Conservation (phyloP, 164 flowering plant species). For the Akebia trifoliata region DNA sequence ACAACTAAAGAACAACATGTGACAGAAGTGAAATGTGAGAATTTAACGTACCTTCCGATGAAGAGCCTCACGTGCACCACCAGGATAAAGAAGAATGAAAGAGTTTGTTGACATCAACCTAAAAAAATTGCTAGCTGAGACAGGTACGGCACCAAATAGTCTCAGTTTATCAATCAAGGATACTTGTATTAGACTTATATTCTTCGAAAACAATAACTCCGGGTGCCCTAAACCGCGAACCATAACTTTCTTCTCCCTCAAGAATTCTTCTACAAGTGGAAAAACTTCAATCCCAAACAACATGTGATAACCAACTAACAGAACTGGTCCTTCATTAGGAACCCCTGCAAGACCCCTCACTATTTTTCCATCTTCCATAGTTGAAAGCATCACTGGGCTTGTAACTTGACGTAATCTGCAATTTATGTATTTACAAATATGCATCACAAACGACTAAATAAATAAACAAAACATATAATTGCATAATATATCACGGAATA, state of each 20-base stretch:
- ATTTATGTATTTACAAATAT: conserved; percentile 4
- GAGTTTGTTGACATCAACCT: conserved; percentile 60
- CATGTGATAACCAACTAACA: conserved; percentile 92
- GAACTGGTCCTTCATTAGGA: conserved; percentile 86
- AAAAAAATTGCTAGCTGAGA: conserved; percentile 60
- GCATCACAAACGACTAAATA: not conserved
- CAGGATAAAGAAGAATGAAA: conserved; percentile 87
- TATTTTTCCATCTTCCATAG: conserved; percentile 71
- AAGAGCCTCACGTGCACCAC: conserved; percentile 96
- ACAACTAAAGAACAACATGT: not conserved
- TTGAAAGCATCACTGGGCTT: conserved; percentile 70
- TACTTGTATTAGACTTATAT: conserved; percentile 27
- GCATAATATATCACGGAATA: not conserved
- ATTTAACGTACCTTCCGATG: conserved; percentile 62
- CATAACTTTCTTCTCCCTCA: conserved; percentile 62
- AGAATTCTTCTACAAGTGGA: conserved; percentile 52
- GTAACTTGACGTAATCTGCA: conserved; percentile 48
- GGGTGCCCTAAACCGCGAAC: conserved; percentile 85
- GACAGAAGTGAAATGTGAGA: not conserved
- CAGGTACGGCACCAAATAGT: conserved; percentile 79
- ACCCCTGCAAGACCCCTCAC: conserved; percentile 85
- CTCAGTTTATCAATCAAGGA: conserved; percentile 38
- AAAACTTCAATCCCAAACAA: conserved; percentile 71
- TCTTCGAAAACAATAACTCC: conserved; percentile 26
- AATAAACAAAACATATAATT: not conserved